phyloP scores from a whole-genome alignment of 2,329 filamentous ascomycete species.

The Cercospora beticola region DNA sequence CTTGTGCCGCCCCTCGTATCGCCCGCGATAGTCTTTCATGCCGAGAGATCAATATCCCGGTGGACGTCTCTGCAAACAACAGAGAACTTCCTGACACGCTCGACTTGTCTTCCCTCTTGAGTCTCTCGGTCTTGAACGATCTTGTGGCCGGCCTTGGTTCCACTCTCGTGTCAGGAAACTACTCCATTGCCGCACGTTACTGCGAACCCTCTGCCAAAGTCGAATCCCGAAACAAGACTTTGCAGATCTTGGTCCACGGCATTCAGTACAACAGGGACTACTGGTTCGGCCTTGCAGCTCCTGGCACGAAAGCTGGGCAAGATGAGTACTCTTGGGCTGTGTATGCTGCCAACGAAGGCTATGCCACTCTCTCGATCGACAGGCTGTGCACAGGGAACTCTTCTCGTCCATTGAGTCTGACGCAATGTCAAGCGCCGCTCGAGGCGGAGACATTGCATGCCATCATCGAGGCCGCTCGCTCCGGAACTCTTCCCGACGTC shows the following conservation, averaged over 20 bases:
- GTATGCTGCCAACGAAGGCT: not conserved
- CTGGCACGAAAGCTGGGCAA: not conserved
- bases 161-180: not conserved
- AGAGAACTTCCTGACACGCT: not conserved
- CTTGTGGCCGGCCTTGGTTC: not conserved
- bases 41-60: not conserved
- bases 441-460: not conserved
- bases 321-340: not conserved
- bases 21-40: not conserved
- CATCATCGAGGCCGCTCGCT: not conserved
- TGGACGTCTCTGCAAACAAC: not conserved
- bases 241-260: not conserved
- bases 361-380: not conserved
- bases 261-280: not conserved
- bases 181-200: not conserved
- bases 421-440: not conserved
- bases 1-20: not conserved
- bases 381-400: not conserved
- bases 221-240: not conserved
- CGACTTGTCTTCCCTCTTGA: not conserved
- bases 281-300: not conserved
- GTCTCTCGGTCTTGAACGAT: not conserved
- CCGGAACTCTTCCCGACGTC: not conserved
- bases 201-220: not conserved
- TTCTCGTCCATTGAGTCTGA: not conserved